phyloP scores from a whole-genome alignment of 2,329 filamentous ascomycete species.

The Dactylellina sp. region DNA sequence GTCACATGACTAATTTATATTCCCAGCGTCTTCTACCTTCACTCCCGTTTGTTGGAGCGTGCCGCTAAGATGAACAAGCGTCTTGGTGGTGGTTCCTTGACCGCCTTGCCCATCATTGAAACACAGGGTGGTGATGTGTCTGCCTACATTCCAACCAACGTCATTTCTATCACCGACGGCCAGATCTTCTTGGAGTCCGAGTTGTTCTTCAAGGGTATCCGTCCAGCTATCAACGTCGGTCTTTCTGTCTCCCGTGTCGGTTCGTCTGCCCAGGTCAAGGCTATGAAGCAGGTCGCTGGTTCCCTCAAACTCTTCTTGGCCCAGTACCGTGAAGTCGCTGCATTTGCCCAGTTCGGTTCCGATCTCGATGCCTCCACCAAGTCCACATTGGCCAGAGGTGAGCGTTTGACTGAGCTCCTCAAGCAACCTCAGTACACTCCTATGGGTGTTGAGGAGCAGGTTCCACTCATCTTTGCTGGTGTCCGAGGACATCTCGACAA shows the following conservation, averaged over 20 bases:
- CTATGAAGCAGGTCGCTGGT: slow-evolving; percentile 99
- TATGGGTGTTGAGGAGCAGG: slow-evolving; percentile 99
- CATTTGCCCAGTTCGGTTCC: slow-evolving; percentile 99
- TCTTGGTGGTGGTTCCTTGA: slow-evolving; percentile 94
- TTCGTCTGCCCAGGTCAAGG: slow-evolving; percentile 99
- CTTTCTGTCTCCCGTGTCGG: slow-evolving; percentile 99
- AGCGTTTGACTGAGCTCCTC: slow-evolving; percentile 77
- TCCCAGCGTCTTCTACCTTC: slow-evolving; percentile 88
- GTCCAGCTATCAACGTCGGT: slow-evolving; percentile 99
- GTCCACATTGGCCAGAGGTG: slow-evolving; percentile 97
- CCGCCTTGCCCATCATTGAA: slow-evolving; percentile 97
- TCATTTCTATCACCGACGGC: slow-evolving; percentile 99
- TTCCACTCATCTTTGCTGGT: slow-evolving; percentile 98
- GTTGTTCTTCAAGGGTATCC: slow-evolving; percentile 99
- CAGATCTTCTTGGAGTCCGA: slow-evolving; percentile 99
- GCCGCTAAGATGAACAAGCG: slow-evolving; percentile 98
- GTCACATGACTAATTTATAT: slow-evolving; percentile 58
- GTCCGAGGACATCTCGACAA: slow-evolving; percentile 94
- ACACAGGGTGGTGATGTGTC: slow-evolving; percentile 99
- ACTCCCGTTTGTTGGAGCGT: slow-evolving; percentile 99
- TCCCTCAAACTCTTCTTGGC: slow-evolving; percentile 99
- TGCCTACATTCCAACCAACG: slow-evolving; percentile 99
- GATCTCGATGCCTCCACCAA: slow-evolving; percentile 99
- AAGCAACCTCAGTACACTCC: slow-evolving; percentile 97
- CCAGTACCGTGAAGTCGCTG: slow-evolving; percentile 99